These are phyloP conservation scores for Artemisia annua DNA, from an alignment of 129 eudicot genomes.

Conservation along the genomic window DNA sequence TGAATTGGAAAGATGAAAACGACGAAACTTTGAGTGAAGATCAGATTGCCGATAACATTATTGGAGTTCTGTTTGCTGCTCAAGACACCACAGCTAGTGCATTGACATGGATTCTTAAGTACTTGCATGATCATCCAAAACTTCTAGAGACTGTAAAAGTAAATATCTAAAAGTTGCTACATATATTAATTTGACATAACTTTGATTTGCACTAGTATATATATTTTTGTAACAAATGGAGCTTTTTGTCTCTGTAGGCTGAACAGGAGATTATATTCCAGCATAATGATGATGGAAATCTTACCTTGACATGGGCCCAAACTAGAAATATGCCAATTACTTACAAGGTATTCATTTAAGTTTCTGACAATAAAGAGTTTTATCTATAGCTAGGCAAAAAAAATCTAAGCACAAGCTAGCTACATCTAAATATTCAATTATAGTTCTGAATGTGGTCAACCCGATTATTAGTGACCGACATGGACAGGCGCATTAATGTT, in stretches of 20 bases:
- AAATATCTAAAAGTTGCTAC: not conserved
- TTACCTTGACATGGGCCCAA: constrained; percentile 56
- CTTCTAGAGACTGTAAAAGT: constrained; percentile 54
- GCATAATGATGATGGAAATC: constrained; percentile 36
- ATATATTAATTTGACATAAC: not conserved
- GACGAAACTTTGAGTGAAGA: constrained; percentile 41
- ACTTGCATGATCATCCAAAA: constrained; percentile 47
- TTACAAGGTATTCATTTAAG: constrained; percentile 40
- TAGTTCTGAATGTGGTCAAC: not conserved
- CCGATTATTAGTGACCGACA: not conserved
- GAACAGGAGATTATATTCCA: constrained; percentile 50
- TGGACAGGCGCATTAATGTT: not conserved
- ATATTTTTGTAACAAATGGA: not conserved
- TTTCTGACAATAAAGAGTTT: constrained; percentile 18
- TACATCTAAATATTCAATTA: not conserved
- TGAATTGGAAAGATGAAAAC: constrained; percentile 47
- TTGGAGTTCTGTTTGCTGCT: constrained; percentile 64
- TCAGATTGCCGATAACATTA: constrained; percentile 59
- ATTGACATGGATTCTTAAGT: constrained; percentile 62
- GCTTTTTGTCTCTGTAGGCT: constrained; percentile 43
- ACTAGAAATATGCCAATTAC: constrained; percentile 65
- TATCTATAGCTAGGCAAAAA: constrained; percentile 1
- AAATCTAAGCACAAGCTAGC: not conserved
- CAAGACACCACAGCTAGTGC: constrained; percentile 67
- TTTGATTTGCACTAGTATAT: not conserved